Percentiles rank a stretch among this genome's conserved stretches.
phyloP scores from a whole-genome alignment of 768 basidiomycete species.

The Coprinellus micaceus region DNA sequence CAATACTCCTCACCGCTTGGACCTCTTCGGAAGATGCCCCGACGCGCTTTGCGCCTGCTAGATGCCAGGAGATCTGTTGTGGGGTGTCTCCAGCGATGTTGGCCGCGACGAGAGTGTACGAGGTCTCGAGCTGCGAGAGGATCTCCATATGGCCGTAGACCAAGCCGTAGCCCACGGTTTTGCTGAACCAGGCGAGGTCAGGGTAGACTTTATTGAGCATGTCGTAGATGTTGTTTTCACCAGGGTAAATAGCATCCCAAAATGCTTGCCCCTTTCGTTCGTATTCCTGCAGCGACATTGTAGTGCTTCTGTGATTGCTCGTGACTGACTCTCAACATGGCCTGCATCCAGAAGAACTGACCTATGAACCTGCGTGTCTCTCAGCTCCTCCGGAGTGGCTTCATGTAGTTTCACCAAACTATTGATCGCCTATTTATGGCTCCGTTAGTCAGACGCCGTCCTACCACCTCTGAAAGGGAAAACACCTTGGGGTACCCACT shows the following conservation, averaged over 20 bases:
- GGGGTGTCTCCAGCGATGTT: slow-evolving; percentile 62
- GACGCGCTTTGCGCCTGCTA: slow-evolving; percentile 49
- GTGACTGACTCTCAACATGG: no score
- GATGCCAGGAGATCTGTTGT: slow-evolving; percentile 63
- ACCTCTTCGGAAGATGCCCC: slow-evolving; percentile 54
- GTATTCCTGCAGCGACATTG: slow-evolving; percentile 41
- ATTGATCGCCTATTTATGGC: slow-evolving; percentile 52
- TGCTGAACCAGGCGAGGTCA: slow-evolving; percentile 59
- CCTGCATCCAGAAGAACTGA: slow-evolving; percentile 19
- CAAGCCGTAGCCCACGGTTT: slow-evolving; percentile 53
- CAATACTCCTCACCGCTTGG: slow-evolving; percentile 50
- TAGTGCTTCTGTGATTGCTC: slow-evolving; percentile 44
- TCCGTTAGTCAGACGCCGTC: background rate
- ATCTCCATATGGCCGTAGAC: slow-evolving; percentile 47
- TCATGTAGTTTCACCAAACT: slow-evolving; percentile 47
- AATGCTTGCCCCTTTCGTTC: slow-evolving; percentile 37
- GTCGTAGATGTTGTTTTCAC: slow-evolving; percentile 45
- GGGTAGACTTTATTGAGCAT: slow-evolving; percentile 54
- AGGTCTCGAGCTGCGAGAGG: slow-evolving; percentile 50
- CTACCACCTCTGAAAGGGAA: background rate
- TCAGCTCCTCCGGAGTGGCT: slow-evolving; percentile 48
- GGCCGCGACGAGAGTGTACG: slow-evolving; percentile 57
- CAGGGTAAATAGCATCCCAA: slow-evolving; percentile 52
- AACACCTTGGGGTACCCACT: slow-evolving; percentile 57
- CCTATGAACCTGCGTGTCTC: slow-evolving; percentile 47